Evolutionary conservation across 352 stramenopile species (phyloP).

Genomic region (Phytophthora litchii): DNA sequence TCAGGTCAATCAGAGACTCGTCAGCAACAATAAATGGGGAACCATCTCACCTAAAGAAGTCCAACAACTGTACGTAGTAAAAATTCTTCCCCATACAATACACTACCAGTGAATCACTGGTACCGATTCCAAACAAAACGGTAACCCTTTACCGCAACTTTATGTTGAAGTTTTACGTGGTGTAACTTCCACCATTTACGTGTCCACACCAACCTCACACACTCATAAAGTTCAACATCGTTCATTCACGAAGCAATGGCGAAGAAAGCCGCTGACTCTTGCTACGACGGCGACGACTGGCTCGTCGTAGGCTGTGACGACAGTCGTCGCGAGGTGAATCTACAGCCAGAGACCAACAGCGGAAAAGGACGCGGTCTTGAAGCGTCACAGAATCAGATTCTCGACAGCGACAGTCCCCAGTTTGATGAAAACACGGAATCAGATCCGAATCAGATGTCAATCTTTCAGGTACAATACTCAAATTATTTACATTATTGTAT

Average conservation of each 20-base stretch:
- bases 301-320: conserved; percentile 26
- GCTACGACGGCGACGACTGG: conserved; percentile 32
- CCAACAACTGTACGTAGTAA: too few relatives aligned
- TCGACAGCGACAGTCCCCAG: neutral
- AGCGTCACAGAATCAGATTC: conserved; percentile 30
- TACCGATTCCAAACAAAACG: too few relatives aligned
- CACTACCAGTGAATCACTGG: too few relatives aligned
- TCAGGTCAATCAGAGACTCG: too few relatives aligned
- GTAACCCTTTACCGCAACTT: too few relatives aligned
- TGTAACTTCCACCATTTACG: neutral
- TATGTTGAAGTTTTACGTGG: too few relatives aligned
- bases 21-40: too few relatives aligned
- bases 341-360: neutral
- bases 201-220: conserved; percentile 13
- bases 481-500: too few relatives aligned
- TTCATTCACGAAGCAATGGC: conserved; percentile 21
- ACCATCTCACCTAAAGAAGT: too few relatives aligned
- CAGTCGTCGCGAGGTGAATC: neutral
- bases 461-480: conserved; percentile 18
- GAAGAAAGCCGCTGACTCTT: conserved; percentile 4
- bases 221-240: conserved; percentile 28
- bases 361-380: conserved; percentile 13
- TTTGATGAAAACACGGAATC: conserved; percentile 6
- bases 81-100: too few relatives aligned
- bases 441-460: conserved; percentile 18